These are phyloP conservation scores for Diacronema lutheri DNA, from an alignment of 78 protist genomes.

Conservation along the genomic window DNA sequence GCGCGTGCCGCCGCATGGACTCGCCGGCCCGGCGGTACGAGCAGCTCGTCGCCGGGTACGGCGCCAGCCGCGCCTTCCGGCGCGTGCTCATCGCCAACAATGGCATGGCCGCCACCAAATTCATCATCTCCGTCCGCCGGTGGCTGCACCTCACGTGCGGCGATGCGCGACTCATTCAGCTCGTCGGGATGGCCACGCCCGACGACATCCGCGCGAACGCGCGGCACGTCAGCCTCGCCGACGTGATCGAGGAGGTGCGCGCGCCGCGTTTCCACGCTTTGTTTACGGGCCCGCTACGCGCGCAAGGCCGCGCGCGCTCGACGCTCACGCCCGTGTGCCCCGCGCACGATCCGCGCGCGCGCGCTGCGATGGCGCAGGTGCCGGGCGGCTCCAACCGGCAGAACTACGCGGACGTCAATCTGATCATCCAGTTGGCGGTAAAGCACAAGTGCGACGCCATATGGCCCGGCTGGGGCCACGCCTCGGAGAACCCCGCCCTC, in stretches of 20 bases:
- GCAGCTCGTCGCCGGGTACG: not conserved
- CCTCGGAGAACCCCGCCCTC: slow-evolving; percentile 93
- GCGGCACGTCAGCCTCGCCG: slow-evolving; percentile 89
- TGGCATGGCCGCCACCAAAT: slow-evolving; percentile 97
- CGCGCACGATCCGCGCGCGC: not conserved
- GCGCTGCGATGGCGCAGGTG: slow-evolving; percentile 26
- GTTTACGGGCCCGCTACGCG: too few species aligned
- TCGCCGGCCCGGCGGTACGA: not conserved
- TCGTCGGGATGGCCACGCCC: slow-evolving; percentile 93
- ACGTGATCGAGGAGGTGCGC: slow-evolving; percentile 44
- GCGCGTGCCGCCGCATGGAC: too few species aligned
- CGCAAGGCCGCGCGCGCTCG: too few species aligned
- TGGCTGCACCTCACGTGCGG: slow-evolving; percentile 83
- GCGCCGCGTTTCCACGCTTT: too few species aligned
- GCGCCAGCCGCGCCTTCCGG: slow-evolving; percentile 47
- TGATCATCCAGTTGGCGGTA: not conserved
- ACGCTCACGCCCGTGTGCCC: too few species aligned
- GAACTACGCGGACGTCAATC: slow-evolving; percentile 93
- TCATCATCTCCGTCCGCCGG: slow-evolving; percentile 84
- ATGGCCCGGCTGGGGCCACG: slow-evolving; percentile 95
- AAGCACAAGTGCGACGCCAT: not conserved
- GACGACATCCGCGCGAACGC: slow-evolving; percentile 88
- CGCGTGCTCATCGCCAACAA: slow-evolving; percentile 91
- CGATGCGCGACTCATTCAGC: slow-evolving; percentile 66
- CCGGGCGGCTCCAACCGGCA: slow-evolving; percentile 91